Evolutionary conservation across 768 basidiomycete species (phyloP), one percentile per base, ranked within the genome.

Genomic region (Lentinula edodes): DNA sequence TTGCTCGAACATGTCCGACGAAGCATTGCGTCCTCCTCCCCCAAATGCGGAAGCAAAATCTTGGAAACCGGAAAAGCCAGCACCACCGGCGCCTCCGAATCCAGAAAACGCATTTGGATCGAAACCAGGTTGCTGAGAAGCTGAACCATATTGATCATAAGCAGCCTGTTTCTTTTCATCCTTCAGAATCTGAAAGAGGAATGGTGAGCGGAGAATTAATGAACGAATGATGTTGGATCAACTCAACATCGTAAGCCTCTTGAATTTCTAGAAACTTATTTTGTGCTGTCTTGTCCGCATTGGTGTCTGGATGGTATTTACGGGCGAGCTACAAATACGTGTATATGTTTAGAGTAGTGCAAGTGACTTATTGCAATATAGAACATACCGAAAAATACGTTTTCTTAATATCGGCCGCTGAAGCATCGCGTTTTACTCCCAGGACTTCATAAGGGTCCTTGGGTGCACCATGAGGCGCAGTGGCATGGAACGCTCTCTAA

Each of bases 301-400:
- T 98, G 12, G 95, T 95, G 70, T 99, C 97, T 0, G 97, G 97
- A 73, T 99, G 97, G 70, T 90, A 97, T 79, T 98, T 96, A 63
- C 96, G 91, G 16, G 97, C 97, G 65, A 99, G 89, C 96, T 97
- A 70, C 38, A 65, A 66, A 36, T 55, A 52, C 62, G 28, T 35
- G n/a, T 43, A 34, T 57, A 28, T 42, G 61, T 34, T 16, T 15
- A 45, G 32, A 6, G 23, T n/a, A 12, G 34, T 20, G 15, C 12
- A 16, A 42, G 2, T 3, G 28, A 42, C 38, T 9, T 56, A 35
- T 18, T 32, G n/a, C 32, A 20, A 41, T 36, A 6, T 42, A 59
- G 34, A 65, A 73, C 91, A 69, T 72, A 97, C 96, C 70, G 91
- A 82, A 74, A 98, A 99, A 75, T 99, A 99, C 2, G 84, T 83